Evolutionary conservation across 495 filamentous ascomycete genomes (phyloP).

Genomic region (Margaritispora aquatica): DNA sequence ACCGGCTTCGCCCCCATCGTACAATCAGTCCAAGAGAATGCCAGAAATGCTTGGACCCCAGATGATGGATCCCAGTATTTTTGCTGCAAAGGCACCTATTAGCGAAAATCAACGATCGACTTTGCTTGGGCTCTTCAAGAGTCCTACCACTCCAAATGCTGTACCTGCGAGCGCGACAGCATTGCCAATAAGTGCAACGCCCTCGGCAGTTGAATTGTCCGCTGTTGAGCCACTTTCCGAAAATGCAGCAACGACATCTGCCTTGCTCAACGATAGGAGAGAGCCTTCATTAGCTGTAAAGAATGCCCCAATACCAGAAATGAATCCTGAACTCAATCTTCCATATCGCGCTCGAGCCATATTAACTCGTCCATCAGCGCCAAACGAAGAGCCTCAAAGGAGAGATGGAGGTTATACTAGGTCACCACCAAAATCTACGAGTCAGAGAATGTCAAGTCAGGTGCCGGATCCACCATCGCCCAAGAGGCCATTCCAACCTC

Average conservation of each 20-base stretch:
- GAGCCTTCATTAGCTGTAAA: not conserved
- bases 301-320: slow-evolving; percentile 13
- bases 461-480: not conserved
- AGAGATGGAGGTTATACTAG: not conserved
- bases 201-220: slow-evolving; percentile 19
- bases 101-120: slow-evolving; percentile 39
- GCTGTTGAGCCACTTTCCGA: slow-evolving; percentile 20
- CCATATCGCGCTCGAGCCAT: slow-evolving; percentile 17
- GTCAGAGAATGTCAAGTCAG: not conserved
- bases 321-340: slow-evolving; percentile 21
- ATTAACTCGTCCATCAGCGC: slow-evolving; percentile 12
- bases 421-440: not conserved
- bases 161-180: slow-evolving; percentile 15
- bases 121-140: slow-evolving; percentile 45
- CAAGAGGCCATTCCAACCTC: slow-evolving; percentile 43
- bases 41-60: slow-evolving; percentile 16
- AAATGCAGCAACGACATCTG: slow-evolving; percentile 15
- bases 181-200: slow-evolving; percentile 16
- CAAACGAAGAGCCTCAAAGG: slow-evolving; percentile 17
- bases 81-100: slow-evolving; percentile 18
- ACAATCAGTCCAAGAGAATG: slow-evolving; percentile 1
- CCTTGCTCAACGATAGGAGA: slow-evolving; percentile 12
- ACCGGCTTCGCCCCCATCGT: not conserved
- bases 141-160: slow-evolving; percentile 18
- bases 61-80: slow-evolving; percentile 15